Evolutionary conservation across 176 grass and related monocot genomes (phyloP).

Genomic region (Musa acuminata): DNA sequence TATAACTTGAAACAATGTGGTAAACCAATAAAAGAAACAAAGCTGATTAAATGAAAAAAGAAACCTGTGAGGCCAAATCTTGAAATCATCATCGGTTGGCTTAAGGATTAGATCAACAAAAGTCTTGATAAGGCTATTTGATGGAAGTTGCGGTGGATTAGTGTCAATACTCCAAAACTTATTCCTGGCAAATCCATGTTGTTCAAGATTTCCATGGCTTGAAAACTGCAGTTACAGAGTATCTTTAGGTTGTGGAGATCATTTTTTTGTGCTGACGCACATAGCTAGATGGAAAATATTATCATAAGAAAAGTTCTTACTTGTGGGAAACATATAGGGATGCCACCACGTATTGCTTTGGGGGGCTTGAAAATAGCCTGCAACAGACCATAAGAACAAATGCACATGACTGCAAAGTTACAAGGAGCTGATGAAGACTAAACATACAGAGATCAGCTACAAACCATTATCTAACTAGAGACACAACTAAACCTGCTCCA

Average conservation of each 20-base stretch:
- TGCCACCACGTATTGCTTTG: slow-evolving; percentile 79
- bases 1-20: neutral
- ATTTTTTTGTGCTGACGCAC: neutral
- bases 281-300: slow-evolving; percentile 14
- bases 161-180: slow-evolving; percentile 59
- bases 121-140: slow-evolving; percentile 45
- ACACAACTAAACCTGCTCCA: no score
- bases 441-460: neutral
- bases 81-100: slow-evolving; percentile 61
- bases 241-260: slow-evolving; percentile 7
- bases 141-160: slow-evolving; percentile 55
- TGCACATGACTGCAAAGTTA: neutral
- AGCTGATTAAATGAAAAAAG: neutral
- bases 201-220: slow-evolving; percentile 71
- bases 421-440: neutral
- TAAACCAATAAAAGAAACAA: neutral
- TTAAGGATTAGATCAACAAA: slow-evolving; percentile 78
- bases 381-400: slow-evolving; percentile 4
- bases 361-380: slow-evolving; percentile 82
- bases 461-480: neutral
- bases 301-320: slow-evolving; percentile 40
- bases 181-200: slow-evolving; percentile 83
- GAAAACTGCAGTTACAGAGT: slow-evolving; percentile 58
- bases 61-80: slow-evolving; percentile 86
- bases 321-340: slow-evolving; percentile 95